phyloP scores from a whole-genome alignment of 345 rosid species.

The Lagerstroemia speciosa region DNA sequence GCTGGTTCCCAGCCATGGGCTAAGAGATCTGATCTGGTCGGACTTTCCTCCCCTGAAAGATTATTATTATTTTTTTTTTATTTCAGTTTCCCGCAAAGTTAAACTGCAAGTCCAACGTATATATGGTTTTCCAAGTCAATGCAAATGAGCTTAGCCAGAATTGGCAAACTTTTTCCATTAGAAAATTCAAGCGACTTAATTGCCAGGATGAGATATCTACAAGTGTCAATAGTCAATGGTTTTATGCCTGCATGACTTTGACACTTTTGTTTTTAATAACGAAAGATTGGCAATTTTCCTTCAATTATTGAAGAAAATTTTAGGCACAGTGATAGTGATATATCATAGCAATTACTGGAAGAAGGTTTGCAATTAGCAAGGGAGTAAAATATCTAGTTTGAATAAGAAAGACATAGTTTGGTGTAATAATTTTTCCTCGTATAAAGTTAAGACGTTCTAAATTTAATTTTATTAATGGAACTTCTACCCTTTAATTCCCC shows the following conservation, averaged over 20 bases:
- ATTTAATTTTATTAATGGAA: too few relatives aligned
- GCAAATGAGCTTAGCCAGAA: neutral
- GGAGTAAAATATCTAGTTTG: too few relatives aligned
- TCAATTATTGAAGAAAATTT: neutral
- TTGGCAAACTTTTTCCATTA: neutral
- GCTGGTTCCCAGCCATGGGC: conserved; percentile 34
- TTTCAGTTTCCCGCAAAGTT: neutral
- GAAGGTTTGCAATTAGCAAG: too few relatives aligned
- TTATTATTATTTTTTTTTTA: too few relatives aligned
- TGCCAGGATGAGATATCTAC: neutral
- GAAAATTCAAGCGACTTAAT: neutral
- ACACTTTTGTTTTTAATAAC: too few relatives aligned
- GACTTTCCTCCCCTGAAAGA: neutral
- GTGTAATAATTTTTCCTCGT: too few relatives aligned
- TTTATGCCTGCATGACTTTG: neutral
- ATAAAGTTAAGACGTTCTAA: too few relatives aligned
- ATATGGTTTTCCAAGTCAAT: neutral
- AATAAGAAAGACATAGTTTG: too few relatives aligned
- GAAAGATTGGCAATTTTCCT: too few relatives aligned
- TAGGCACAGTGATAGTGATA: too few relatives aligned
- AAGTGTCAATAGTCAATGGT: neutral
- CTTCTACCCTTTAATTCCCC: too few relatives aligned
- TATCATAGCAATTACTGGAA: too few relatives aligned
- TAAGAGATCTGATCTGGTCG: neutral
- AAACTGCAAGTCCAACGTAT: neutral